Evolutionary conservation across 257 asterid genomes (phyloP).

Genomic region (Ligustrum vulgare): DNA sequence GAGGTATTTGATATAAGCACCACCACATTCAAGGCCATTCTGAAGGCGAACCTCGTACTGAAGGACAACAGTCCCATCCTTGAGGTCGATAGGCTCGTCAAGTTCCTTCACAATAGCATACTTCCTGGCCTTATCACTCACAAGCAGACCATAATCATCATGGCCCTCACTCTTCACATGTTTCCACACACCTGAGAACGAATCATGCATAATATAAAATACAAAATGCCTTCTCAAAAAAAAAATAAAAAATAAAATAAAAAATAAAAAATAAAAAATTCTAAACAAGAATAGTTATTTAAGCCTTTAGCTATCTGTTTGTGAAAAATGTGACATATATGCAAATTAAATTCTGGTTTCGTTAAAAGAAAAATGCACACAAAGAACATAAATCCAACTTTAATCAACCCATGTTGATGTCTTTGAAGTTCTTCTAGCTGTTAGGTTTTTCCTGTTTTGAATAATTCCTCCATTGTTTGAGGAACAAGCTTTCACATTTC

Average conservation of each 20-base stretch:
- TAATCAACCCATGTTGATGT: no score
- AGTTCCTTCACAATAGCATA: conserved; percentile 85
- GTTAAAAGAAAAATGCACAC: no score
- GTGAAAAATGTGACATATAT: no score
- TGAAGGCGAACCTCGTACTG: conserved; percentile 93
- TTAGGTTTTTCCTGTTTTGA: no score
- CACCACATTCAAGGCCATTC: conserved; percentile 95
- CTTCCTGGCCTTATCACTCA: conserved; percentile 79
- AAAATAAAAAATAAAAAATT: not conserved
- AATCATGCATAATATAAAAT: not conserved
- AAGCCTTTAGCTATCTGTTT: no score
- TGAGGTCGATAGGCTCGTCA: conserved; percentile 57
- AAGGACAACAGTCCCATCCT: conserved; percentile 74
- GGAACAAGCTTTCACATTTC: no score
- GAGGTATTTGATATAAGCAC: conserved; percentile 90
- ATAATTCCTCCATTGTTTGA: no score
- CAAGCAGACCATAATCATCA: conserved; percentile 96
- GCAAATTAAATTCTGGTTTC: no score
- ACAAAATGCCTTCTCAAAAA: not conserved
- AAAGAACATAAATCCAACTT: no score
- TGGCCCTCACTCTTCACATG: conserved; percentile 88
- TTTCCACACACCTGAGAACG: conserved; percentile 77
- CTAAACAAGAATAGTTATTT: not conserved
- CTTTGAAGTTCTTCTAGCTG: no score
- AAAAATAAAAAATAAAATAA: not conserved